These are phyloP conservation scores for Diaporthe amygdali DNA, from an alignment of 2,329 filamentous ascomycete species.

Conservation along the genomic window DNA sequence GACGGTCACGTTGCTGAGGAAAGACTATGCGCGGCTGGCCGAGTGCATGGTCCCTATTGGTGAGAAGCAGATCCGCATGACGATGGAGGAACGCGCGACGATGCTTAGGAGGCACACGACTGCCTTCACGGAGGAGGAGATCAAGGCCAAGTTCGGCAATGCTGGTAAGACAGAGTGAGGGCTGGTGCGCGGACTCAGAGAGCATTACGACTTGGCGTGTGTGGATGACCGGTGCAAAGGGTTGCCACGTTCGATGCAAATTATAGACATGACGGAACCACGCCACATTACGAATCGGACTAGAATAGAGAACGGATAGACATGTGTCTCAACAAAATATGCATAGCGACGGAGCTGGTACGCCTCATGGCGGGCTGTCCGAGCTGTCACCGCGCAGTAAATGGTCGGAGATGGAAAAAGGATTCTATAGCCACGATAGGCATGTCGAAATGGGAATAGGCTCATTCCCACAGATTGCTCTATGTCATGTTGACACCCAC, in stretches of 20 bases:
- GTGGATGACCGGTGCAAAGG: neutral
- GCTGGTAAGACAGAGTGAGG: constrained; percentile 19
- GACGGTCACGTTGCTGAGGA: constrained; percentile 69
- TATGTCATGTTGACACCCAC: neutral
- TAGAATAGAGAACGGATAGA: too few relatives aligned
- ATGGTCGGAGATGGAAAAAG: neutral
- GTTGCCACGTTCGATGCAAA: neutral
- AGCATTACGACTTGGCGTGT: too few relatives aligned
- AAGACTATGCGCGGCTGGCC: constrained; percentile 75
- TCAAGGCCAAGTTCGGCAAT: constrained; percentile 58
- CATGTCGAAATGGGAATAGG: neutral
- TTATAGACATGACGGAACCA: neutral
- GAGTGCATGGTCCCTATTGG: constrained; percentile 76
- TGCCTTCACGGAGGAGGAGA: constrained; percentile 69
- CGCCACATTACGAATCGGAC: neutral
- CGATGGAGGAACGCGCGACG: constrained; percentile 63
- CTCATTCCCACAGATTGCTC: neutral
- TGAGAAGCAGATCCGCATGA: constrained; percentile 67
- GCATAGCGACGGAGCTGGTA: neutral
- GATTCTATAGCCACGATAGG: neutral
- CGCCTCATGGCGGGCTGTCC: neutral
- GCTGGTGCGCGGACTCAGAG: too few relatives aligned
- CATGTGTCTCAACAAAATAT: neutral
- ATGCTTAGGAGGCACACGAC: constrained; percentile 71
- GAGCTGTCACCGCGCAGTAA: neutral